A percentile compares a stretch with the other conserved stretches of the same genome.
phyloP scores from a whole-genome alignment of 305 asterid genomes.

The Fraxinus sp. region DNA sequence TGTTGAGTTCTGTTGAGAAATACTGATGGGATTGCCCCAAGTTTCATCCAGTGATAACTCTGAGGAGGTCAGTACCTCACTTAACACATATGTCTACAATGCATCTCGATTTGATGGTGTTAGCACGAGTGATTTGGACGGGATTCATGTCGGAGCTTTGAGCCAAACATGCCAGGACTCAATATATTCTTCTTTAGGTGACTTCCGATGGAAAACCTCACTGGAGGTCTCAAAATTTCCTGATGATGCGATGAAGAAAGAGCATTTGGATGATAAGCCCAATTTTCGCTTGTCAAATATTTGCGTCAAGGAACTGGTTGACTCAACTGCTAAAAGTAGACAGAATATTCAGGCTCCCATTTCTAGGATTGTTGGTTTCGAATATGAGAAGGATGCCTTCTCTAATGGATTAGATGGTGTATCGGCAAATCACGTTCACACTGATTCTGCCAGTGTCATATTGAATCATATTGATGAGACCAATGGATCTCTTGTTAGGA shows the following conservation, averaged over 20 bases:
- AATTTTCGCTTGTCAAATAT: conserved; percentile 25
- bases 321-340: conserved; percentile 30
- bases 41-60: conserved; percentile 45
- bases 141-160: conserved; percentile 31
- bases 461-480: conserved; percentile 34
- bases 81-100: conserved; percentile 32
- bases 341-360: conserved; percentile 42
- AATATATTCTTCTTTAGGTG: conserved; percentile 39
- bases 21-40: conserved; percentile 65
- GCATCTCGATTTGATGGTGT: conserved; percentile 32
- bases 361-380: conserved; percentile 64
- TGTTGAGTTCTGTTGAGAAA: conserved; percentile 8
- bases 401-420: conserved; percentile 30
- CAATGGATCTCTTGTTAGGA: conserved; percentile 51
- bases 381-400: conserved; percentile 30
- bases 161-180: conserved; percentile 30
- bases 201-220: conserved; percentile 37
- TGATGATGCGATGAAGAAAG: conserved; percentile 24
- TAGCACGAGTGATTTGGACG: conserved; percentile 32
- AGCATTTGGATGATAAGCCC: conserved; percentile 26
- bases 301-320: conserved; percentile 24
- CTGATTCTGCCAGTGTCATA: conserved; percentile 25
- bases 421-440: conserved; percentile 18
- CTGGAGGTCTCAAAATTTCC: conserved; percentile 32
- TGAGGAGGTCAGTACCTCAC: conserved; percentile 33